Percentiles rank a stretch among this genome's conserved stretches.
These are phyloP conservation scores for Scheffersomyces illinoinensis DNA, from an alignment of 1,139 yeast species.

Conservation along the genomic window DNA sequence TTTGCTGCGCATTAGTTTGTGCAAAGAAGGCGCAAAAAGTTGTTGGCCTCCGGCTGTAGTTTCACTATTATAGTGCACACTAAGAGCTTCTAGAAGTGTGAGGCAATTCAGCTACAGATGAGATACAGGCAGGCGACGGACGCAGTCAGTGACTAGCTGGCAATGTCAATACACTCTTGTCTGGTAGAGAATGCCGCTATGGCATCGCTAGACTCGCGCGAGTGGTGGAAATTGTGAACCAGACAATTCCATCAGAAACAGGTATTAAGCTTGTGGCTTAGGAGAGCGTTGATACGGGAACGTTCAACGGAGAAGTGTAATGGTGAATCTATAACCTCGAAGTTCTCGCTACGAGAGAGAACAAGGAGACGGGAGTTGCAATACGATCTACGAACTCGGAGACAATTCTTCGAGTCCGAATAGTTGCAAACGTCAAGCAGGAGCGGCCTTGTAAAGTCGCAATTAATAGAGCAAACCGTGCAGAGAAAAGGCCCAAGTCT, in stretches of 20 bases:
- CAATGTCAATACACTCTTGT: too few relatives aligned
- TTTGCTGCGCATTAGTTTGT: not conserved
- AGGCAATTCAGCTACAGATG: not conserved
- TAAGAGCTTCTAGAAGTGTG: not conserved
- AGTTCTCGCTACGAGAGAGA: not conserved
- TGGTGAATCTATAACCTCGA: too few relatives aligned
- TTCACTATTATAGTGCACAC: not conserved
- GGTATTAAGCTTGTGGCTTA: not conserved
- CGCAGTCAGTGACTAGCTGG: too few relatives aligned
- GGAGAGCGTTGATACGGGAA: not conserved
- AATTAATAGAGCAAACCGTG: not conserved
- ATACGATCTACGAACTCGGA: not conserved
- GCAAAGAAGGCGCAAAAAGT: not conserved
- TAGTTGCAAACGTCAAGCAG: not conserved
- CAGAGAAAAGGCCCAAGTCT: not conserved
- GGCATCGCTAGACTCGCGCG: not conserved
- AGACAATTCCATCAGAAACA: not conserved
- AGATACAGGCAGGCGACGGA: too few relatives aligned
- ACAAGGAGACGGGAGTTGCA: not conserved
- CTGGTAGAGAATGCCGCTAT: not conserved
- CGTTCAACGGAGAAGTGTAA: not conserved
- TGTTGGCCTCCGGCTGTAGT: not conserved
- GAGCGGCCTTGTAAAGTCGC: not conserved
- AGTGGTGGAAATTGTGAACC: not conserved
- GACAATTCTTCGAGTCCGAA: not conserved